A percentile compares a stretch with the other conserved stretches of the same genome.
Conservation (phyloP, 2,329 filamentous ascomycete species). For the Rutstroemia sp. region DNA sequence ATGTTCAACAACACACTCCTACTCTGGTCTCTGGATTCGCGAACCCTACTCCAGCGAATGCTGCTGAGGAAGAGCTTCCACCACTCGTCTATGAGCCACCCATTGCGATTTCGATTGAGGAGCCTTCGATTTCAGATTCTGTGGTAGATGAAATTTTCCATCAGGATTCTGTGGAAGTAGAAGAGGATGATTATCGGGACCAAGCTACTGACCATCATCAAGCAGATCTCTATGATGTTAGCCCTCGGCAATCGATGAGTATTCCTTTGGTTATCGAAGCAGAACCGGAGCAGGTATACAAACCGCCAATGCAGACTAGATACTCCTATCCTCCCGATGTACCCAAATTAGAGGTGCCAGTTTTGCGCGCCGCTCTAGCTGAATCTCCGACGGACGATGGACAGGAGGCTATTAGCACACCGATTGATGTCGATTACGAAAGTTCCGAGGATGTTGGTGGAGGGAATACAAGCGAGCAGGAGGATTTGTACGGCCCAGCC, state of each 20-base stretch:
- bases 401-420: slow-evolving; percentile 20
- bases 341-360: slow-evolving; percentile 19
- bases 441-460: slow-evolving; percentile 22
- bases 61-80: background rate
- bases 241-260: background rate
- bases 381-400: slow-evolving; percentile 16
- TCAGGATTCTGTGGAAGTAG: background rate
- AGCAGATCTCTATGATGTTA: background rate
- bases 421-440: slow-evolving; percentile 29
- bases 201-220: background rate
- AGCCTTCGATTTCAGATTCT: background rate
- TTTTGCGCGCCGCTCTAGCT: slow-evolving; percentile 22
- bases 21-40: background rate
- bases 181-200: background rate
- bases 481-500: slow-evolving; percentile 12
- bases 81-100: background rate
- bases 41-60: slow-evolving; percentile 13
- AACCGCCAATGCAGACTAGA: background rate
- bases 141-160: background rate
- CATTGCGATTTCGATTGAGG: background rate
- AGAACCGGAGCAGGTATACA: background rate
- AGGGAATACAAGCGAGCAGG: slow-evolving; percentile 13
- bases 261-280: slow-evolving; percentile 4
- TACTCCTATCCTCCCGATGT: slow-evolving; percentile 4
- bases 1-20: background rate